phyloP scores from a whole-genome alignment of 192 early-diverging fungal genomes.

The Coemansia sp. region DNA sequence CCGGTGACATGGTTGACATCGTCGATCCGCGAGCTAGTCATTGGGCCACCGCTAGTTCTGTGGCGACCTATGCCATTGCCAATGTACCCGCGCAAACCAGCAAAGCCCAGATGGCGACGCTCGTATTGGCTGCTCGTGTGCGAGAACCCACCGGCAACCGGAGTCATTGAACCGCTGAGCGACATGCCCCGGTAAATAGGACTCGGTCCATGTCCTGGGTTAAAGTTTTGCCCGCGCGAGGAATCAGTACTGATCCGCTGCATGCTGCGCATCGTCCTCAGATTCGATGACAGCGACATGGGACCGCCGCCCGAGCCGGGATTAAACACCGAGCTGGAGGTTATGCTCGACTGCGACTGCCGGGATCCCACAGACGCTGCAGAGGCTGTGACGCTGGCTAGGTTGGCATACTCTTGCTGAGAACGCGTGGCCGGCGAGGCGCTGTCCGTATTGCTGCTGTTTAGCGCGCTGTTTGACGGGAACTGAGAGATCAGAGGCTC shows the following conservation, averaged over 20 bases:
- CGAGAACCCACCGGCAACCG: slow-evolving; percentile 13
- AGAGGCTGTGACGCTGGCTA: neutral
- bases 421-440: neutral
- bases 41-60: neutral
- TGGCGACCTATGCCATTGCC: slow-evolving; percentile 29
- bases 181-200: slow-evolving; percentile 29
- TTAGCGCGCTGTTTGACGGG: slow-evolving; percentile 9
- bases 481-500: slow-evolving; percentile 22
- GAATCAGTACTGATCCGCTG: slow-evolving; percentile 28
- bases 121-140: slow-evolving; percentile 10
- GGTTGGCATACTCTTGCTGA: neutral
- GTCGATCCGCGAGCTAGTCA: slow-evolving; percentile 11
- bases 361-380: slow-evolving; percentile 6
- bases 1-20: slow-evolving; percentile 13
- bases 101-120: slow-evolving; percentile 31
- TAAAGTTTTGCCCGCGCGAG: slow-evolving; percentile 22
- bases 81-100: slow-evolving; percentile 48
- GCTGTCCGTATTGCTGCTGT: neutral
- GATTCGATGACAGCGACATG: slow-evolving; percentile 23
- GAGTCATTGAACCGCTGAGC: slow-evolving; percentile 31
- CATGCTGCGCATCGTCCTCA: slow-evolving; percentile 32
- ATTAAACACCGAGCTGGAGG: slow-evolving; percentile 21
- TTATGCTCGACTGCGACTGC: slow-evolving; percentile 15
- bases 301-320: slow-evolving; percentile 14
- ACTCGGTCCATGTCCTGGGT: slow-evolving; percentile 15